Evolutionary conservation across 768 basidiomycete species (phyloP).

Genomic region (Termitomyces sp.): DNA sequence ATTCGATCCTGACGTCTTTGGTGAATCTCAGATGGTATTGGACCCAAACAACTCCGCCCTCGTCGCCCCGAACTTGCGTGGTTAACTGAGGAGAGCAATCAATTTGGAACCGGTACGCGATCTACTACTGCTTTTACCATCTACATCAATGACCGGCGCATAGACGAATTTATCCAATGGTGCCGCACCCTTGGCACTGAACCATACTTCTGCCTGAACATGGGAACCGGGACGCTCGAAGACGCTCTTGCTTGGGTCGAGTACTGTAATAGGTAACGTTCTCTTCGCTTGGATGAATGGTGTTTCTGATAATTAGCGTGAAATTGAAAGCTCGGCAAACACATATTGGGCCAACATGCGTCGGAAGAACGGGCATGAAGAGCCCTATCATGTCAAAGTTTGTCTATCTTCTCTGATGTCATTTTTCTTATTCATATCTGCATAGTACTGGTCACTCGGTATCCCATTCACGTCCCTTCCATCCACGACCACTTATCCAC

Average conservation of each 20-base stretch:
- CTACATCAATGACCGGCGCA: not conserved
- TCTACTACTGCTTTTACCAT: not conserved
- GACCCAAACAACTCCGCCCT: slow-evolving; percentile 42
- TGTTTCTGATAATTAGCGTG: not conserved
- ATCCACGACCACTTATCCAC: slow-evolving; percentile 1
- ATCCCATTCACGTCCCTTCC: not conserved
- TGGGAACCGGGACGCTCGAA: slow-evolving; percentile 59
- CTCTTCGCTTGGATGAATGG: no score
- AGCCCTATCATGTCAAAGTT: slow-evolving; percentile 47
- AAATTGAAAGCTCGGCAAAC: slow-evolving; percentile 24
- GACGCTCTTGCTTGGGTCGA: slow-evolving; percentile 58
- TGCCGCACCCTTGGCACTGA: slow-evolving; percentile 44
- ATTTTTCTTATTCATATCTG: not conserved
- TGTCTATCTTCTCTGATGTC: not conserved
- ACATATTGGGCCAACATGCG: slow-evolving; percentile 52
- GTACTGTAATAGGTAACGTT: slow-evolving; percentile 48
- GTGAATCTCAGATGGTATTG: slow-evolving; percentile 38
- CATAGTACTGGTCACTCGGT: slow-evolving; percentile 31
- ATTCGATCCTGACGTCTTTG: not conserved
- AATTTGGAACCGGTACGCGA: slow-evolving; percentile 45
- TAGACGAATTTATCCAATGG: slow-evolving; percentile 50
- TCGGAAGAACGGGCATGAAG: slow-evolving; percentile 48
- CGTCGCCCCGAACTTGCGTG: slow-evolving; percentile 57
- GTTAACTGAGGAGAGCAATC: slow-evolving; percentile 54
- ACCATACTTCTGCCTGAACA: slow-evolving; percentile 57